Percentiles rank a stretch among this genome's conserved stretches.
These are phyloP conservation scores for Setaria italica DNA, from an alignment of 202 grass and related monocot genomes.

Conservation along the genomic window DNA sequence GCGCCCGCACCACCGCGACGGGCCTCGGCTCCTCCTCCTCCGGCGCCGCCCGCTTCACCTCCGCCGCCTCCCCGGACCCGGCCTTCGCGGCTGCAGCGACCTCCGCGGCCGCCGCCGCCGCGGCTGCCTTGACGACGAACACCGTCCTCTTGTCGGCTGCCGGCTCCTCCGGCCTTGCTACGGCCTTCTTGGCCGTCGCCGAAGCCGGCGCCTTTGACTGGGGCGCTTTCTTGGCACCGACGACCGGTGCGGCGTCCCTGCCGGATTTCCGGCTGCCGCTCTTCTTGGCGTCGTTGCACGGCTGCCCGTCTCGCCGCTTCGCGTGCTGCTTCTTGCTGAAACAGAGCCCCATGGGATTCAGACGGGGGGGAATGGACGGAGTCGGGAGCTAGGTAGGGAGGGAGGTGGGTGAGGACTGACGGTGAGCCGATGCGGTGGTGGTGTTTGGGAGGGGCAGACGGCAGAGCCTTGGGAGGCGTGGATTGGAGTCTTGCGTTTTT, in stretches of 20 bases:
- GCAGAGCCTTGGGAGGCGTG: not conserved
- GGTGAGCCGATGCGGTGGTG: conserved; percentile 11
- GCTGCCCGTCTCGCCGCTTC: conserved; percentile 22
- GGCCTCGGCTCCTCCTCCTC: conserved; percentile 49
- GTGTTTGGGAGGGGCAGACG: conserved; percentile 6
- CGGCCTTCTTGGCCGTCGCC: conserved; percentile 32
- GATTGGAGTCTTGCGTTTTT: conserved; percentile 28
- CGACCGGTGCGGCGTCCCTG: not conserved
- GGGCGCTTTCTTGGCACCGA: conserved; percentile 24
- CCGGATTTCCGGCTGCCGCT: not conserved
- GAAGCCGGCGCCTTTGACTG: not conserved
- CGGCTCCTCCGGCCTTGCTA: conserved; percentile 45
- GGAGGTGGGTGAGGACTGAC: too few species aligned
- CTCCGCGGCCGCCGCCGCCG: conserved; percentile 46
- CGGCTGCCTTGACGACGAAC: conserved; percentile 60
- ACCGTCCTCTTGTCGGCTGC: conserved; percentile 61
- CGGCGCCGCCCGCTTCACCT: not conserved
- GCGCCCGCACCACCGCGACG: conserved; percentile 38
- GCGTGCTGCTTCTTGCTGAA: conserved; percentile 82
- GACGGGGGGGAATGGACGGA: not conserved
- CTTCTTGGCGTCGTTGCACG: conserved; percentile 13
- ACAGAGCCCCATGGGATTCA: conserved; percentile 80
- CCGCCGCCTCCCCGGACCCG: conserved; percentile 25
- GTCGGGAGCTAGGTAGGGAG: too few species aligned
- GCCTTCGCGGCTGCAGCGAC: conserved; percentile 22